phyloP scores from a whole-genome alignment of 73 alveolate genomes.

The Paramecium biaurelia region DNA sequence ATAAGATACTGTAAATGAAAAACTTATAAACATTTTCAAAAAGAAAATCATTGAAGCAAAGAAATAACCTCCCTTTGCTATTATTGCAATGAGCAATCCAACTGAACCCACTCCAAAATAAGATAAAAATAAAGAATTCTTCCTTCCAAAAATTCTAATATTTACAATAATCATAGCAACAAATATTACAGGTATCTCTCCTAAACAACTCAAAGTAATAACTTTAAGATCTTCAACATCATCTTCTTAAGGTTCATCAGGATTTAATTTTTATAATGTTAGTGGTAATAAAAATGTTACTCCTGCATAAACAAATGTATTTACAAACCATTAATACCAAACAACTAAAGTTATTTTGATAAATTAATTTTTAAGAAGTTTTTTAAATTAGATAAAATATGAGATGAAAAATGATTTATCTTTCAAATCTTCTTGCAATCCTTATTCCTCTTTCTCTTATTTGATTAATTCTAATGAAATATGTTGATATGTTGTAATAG shows the following conservation, averaged over 20 bases:
- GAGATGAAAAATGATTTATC: background rate
- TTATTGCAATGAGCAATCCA: background rate
- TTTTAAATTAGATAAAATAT: background rate
- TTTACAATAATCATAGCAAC: conserved; percentile 45
- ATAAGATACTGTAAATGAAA: conserved; percentile 51
- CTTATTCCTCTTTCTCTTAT: conserved; percentile 41
- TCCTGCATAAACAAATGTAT: conserved; percentile 58
- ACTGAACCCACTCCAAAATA: conserved; percentile 31
- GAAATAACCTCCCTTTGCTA: background rate
- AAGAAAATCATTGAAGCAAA: conserved; percentile 46
- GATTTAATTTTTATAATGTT: conserved; percentile 26
- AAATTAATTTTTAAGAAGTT: background rate
- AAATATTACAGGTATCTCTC: conserved; percentile 55
- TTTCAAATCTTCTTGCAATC: background rate
- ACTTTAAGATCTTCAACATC: conserved; percentile 38
- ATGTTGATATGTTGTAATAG: background rate
- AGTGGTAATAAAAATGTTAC: conserved; percentile 51
- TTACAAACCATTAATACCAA: conserved; percentile 63
- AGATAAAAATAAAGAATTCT: conserved; percentile 47
- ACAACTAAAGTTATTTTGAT: conserved; percentile 27
- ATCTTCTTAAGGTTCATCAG: conserved; percentile 29
- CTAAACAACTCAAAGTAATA: conserved; percentile 15
- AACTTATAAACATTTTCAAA: conserved; percentile 40
- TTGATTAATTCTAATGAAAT: background rate
- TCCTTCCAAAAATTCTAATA: conserved; percentile 49